Evolutionary conservation across 2,329 filamentous ascomycete species (phyloP).

Genomic region (Drechslerella coelobrocha): DNA sequence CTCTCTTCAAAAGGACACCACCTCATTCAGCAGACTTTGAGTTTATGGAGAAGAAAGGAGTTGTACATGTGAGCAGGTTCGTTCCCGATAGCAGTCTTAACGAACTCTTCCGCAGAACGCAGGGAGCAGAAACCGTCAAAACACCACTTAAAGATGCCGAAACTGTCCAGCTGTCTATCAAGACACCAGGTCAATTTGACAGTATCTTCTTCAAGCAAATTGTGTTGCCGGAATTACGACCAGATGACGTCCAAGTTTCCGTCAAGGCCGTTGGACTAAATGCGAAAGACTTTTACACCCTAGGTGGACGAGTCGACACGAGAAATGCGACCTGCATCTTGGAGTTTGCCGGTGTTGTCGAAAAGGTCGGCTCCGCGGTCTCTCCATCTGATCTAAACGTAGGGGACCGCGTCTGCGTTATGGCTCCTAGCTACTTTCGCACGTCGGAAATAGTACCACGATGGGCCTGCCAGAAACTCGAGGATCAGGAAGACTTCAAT

Average conservation of each 20-base stretch:
- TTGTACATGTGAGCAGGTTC: conserved; percentile 55
- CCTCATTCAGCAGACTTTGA: conserved; percentile 54
- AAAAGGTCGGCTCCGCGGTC: conserved; percentile 47
- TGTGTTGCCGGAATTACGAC: neutral
- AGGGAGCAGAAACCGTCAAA: conserved; percentile 25
- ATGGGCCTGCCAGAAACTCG: conserved; percentile 60
- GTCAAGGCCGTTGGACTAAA: conserved; percentile 55
- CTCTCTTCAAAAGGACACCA: conserved; percentile 15
- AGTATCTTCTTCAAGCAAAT: conserved; percentile 32
- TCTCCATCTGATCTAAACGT: conserved; percentile 31
- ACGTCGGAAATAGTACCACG: conserved; percentile 55
- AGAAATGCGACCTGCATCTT: conserved; percentile 53
- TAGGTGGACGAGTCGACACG: conserved; percentile 54
- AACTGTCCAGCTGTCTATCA: conserved; percentile 52
- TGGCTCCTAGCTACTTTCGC: conserved; percentile 42
- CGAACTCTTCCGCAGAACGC: conserved; percentile 44
- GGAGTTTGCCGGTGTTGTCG: conserved; percentile 56
- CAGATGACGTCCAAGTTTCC: conserved; percentile 18
- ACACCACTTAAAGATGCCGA: conserved; percentile 33
- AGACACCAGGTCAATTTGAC: conserved; percentile 54
- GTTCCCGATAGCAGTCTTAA: conserved; percentile 54
- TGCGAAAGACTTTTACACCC: conserved; percentile 55
- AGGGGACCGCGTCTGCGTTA: conserved; percentile 56
- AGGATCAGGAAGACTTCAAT: neutral
- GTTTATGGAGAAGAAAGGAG: conserved; percentile 55